Base-by-base conservation (phyloP, 352 stramenopile species). In the Pythium plurisporium region DNA sequence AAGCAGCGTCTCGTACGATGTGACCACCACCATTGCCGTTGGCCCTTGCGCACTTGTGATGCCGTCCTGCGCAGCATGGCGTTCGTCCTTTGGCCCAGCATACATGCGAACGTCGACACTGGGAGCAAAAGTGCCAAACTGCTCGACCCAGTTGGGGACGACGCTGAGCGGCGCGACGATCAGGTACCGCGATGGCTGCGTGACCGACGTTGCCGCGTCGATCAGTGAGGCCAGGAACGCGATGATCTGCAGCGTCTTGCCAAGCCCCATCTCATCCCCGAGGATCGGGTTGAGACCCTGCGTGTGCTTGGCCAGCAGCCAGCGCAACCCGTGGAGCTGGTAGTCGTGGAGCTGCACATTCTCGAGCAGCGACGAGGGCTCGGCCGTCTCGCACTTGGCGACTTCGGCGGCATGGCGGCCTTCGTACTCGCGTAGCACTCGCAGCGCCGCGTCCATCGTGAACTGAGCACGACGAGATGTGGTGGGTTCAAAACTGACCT, bases 131-230 rank as follows among this genome's bases (percentile, higher is more conserved):
- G 70, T 72, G 41, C 71, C 68, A 54, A 91, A 86, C 65, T 95
- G 81, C 54, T 91, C 78, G 60, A 87, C 79, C 84, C 84, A 94
- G 55, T 90, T 91, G 29, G 78, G 78, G 38, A 94, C 57, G n/a
- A 91, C 82, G 55, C 80, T 91, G 40, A 94, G 56, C 34, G 84
- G 84, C 8, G 80, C 82, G 19, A 88, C 74, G 29, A 94, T 63
- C 22, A 94, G 46, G 42, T 70, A 88, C 30, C 62, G 57, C 42
- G 31, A 37, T 12, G 40, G 53, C 10, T 59, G 45, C 9, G 22
- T 2, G 14, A 48, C 64, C 7, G 55, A 19, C 23, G 27, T 6
- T 15, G 17, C 9, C 2, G 9, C 48, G 27, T 73, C 55, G 14
- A 79, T 62, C 4, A 89, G 53, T 22, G 74, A 60, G 11, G 73